phyloP scores from a whole-genome alignment of 78 protist genomes.

The Pelomyxa schiedti region DNA sequence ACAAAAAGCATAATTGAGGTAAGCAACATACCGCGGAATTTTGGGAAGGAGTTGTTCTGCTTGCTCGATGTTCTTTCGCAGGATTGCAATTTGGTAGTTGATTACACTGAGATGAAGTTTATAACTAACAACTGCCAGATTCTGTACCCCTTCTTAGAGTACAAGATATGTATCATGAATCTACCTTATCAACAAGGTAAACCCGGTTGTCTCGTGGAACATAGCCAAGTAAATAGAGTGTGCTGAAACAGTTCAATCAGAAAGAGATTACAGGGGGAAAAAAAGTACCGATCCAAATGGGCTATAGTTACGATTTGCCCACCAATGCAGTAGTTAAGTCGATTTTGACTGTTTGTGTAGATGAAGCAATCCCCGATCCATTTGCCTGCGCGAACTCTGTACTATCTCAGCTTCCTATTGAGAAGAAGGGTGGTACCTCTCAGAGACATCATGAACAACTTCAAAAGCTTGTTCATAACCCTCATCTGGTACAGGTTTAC shows the following conservation, averaged over 20 bases:
- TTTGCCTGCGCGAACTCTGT: conserved; percentile 48
- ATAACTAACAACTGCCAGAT: conserved; percentile 25
- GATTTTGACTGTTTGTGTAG: conserved; percentile 63
- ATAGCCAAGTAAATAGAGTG: conserved; percentile 69
- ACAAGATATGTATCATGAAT: conserved; percentile 11
- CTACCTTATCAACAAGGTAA: conserved; percentile 70
- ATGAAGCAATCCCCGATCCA: conserved; percentile 96
- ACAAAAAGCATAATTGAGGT: no score
- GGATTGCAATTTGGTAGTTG: conserved; percentile 81
- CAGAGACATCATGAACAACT: conserved; percentile 59
- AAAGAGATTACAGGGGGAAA: background rate
- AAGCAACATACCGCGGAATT: no score
- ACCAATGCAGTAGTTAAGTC: conserved; percentile 90
- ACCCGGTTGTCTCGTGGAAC: conserved; percentile 68
- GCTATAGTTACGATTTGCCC: conserved; percentile 78
- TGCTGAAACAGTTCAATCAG: no score
- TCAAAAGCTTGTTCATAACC: conserved; percentile 93
- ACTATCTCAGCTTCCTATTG: background rate
- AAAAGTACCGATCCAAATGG: conserved; percentile 54
- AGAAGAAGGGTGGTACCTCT: conserved; percentile 2
- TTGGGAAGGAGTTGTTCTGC: conserved; percentile 60
- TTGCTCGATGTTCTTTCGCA: conserved; percentile 66
- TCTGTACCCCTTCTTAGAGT: conserved; percentile 9
- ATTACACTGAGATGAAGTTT: conserved; percentile 58
- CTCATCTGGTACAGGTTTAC: conserved; percentile 48